A percentile compares a stretch with the other conserved stretches of the same genome.
These are phyloP conservation scores for Termitomyces sp. DNA, from an alignment of 768 basidiomycete species.

Conservation along the genomic window DNA sequence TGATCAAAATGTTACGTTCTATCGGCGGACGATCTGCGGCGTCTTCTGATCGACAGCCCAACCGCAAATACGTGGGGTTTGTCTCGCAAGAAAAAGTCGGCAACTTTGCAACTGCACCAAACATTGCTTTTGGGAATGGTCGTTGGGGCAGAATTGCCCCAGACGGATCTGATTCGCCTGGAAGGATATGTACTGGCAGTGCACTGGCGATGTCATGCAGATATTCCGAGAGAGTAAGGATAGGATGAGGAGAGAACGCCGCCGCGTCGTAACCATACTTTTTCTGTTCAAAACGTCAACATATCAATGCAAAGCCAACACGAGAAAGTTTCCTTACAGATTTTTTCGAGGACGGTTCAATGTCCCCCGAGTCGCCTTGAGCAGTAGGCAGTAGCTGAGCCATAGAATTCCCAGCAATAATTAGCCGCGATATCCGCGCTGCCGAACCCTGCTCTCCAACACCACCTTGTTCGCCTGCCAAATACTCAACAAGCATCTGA, in stretches of 20 bases:
- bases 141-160: conserved; percentile 92
- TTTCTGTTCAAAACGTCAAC: conserved; percentile 35
- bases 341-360: conserved; percentile 42
- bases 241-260: conserved; percentile 72
- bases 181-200: conserved; percentile 83
- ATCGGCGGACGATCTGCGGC: conserved; percentile 16
- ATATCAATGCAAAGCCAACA: background rate
- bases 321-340: conserved; percentile 32
- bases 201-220: conserved; percentile 71
- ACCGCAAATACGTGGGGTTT: conserved; percentile 82
- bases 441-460: conserved; percentile 56
- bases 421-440: conserved; percentile 72
- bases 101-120: conserved; percentile 56
- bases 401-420: conserved; percentile 89
- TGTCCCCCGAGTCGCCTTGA: conserved; percentile 24
- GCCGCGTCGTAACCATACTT: conserved; percentile 60
- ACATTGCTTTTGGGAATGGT: conserved; percentile 87
- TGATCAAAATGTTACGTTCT: conserved; percentile 65
- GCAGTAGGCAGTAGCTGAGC: conserved; percentile 35
- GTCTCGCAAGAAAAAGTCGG: conserved; percentile 73
- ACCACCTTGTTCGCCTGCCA: conserved; percentile 80
- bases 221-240: conserved; percentile 57
- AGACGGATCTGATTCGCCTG: conserved; percentile 84
- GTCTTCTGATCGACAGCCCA: conserved; percentile 33
- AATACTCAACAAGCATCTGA: conserved; percentile 86